Evolutionary conservation across 441 rosid genomes (phyloP), one percentile per base, ranked within the genome.

Genomic region (Syzygium malaccense): DNA sequence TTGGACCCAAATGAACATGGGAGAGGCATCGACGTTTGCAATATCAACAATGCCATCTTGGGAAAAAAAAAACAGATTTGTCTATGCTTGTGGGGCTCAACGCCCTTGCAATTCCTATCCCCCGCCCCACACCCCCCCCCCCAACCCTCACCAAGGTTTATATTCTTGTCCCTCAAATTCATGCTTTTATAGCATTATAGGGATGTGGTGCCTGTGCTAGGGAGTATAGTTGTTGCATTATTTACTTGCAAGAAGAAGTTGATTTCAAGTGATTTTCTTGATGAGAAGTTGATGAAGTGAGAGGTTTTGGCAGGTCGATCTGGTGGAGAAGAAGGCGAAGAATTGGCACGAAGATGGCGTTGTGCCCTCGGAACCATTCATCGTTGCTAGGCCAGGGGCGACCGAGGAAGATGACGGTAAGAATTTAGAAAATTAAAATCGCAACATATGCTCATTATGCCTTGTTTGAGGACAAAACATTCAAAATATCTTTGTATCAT

Each of bases 101-200:
- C 96, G 99, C 28, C 98, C 99, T 33, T 95, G 98, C 66, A 95
- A 98, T 88, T 96, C 95, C n/a, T n/a, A n/a, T n/a, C n/a, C n/a
- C n/a, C n/a, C n/a, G n/a, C n/a, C n/a, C n/a, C n/a, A n/a, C 92
- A 98, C 97, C 94, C 97, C 88, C 95, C 92, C 99, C 97, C 88
- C 96, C 96, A 92, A 94, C 97, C 88, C 95, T 95, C 91, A 93
- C 99, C 56, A 98, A 98, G 98, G 98, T 97, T 86, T n/a, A 32
- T 32, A 71, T 20, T 49, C 37, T 25, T 25, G 48, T n/a, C 33
- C 32, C 33, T 64, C 14, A 53, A 37, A 30, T 33, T 17, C n/a
- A 85, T 88, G 26, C 20, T 28, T 49, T 17, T 7, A 32, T 37
- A 9, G 57, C 41, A 17, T 32, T 17, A 32, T 8, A 18, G 96